Evolutionary conservation across 2,329 filamentous ascomycete genomes (phyloP).

Genomic region (Epichloe glyceriae): DNA sequence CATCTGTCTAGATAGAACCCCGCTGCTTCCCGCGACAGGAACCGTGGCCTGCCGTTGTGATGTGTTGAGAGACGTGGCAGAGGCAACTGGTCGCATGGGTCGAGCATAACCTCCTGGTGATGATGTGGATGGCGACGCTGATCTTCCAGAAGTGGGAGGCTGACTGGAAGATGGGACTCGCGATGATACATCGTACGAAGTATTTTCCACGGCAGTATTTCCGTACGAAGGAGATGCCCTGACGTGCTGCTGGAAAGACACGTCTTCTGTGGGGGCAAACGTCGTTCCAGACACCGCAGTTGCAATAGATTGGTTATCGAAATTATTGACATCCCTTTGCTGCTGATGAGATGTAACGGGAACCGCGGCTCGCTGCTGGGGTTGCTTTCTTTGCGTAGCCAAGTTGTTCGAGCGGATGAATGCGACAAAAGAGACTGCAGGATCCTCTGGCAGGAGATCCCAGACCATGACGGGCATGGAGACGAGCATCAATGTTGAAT

Average conservation of each 20-base stretch:
- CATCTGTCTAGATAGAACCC: slow-evolving; percentile 25
- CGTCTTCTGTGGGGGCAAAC: slow-evolving; percentile 18
- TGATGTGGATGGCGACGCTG: slow-evolving; percentile 10
- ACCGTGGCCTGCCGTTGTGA: slow-evolving; percentile 12
- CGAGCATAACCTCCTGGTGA: slow-evolving; percentile 10
- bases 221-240: not conserved
- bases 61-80: slow-evolving; percentile 13
- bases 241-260: slow-evolving; percentile 5
- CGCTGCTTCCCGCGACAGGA: slow-evolving; percentile 9
- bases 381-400: slow-evolving; percentile 19
- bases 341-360: slow-evolving; percentile 5
- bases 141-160: slow-evolving; percentile 10
- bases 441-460: slow-evolving; percentile 45
- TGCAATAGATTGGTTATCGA: slow-evolving; percentile 12
- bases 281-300: slow-evolving; percentile 22
- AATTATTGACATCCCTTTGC: slow-evolving; percentile 11
- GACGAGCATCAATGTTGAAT: slow-evolving; percentile 43
- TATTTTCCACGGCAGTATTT: not conserved
- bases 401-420: slow-evolving; percentile 48
- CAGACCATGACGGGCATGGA: slow-evolving; percentile 47
- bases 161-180: slow-evolving; percentile 7
- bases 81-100: slow-evolving; percentile 12
- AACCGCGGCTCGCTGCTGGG: slow-evolving; percentile 2
- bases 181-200: not conserved
- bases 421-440: slow-evolving; percentile 43